Evolutionary conservation across 2,329 filamentous ascomycete species (phyloP).

Genomic region (Exophiala bonariae): DNA sequence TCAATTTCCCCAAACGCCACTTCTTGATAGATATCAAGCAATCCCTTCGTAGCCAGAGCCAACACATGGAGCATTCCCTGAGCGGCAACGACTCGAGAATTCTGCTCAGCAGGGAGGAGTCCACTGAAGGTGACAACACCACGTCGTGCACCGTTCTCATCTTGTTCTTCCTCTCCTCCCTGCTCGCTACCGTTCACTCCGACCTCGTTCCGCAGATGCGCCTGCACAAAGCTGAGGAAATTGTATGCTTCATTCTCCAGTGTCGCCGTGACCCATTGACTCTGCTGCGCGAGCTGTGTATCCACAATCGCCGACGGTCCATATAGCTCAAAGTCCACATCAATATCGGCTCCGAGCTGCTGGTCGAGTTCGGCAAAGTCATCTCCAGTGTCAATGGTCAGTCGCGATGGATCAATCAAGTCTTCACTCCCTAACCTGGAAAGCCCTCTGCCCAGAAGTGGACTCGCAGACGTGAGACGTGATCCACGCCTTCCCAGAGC

Average conservation of each 20-base stretch:
- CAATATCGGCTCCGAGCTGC: conserved; percentile 31
- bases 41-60: conserved; percentile 65
- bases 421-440: conserved; percentile 28
- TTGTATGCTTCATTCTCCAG: conserved; percentile 62
- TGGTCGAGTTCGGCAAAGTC: conserved; percentile 34
- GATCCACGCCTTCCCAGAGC: conserved; percentile 44
- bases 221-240: conserved; percentile 60
- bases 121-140: conserved; percentile 58
- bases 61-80: conserved; percentile 77
- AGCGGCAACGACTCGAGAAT: conserved; percentile 62
- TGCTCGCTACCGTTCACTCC: conserved; percentile 33
- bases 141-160: conserved; percentile 12
- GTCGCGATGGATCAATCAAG: conserved; percentile 6
- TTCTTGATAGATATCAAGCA: conserved; percentile 63
- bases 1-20: conserved; percentile 36
- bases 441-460: conserved; percentile 46
- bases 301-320: conserved; percentile 47
- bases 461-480: conserved; percentile 60
- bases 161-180: conserved; percentile 15
- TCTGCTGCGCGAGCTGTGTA: conserved; percentile 48
- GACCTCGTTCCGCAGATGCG: conserved; percentile 22
- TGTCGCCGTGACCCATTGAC: conserved; percentile 49
- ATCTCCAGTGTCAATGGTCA: conserved; percentile 22
- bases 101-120: conserved; percentile 61
- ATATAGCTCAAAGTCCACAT: conserved; percentile 44